Conservation (phyloP, 108 stramenopile species). For the Pseudonitzschia multiseries region DNA sequence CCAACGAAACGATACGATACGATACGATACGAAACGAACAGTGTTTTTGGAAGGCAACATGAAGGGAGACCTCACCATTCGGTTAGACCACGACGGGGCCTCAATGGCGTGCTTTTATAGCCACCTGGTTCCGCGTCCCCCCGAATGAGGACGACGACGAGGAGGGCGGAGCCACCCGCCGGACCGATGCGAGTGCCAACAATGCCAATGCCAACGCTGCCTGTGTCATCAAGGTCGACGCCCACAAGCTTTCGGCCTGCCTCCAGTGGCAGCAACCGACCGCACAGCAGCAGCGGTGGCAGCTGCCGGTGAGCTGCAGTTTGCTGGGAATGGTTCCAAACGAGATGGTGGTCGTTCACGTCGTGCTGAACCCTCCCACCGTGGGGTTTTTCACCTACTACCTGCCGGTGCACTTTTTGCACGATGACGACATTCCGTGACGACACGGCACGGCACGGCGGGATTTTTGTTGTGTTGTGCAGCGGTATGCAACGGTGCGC, state of each 20-base stretch:
- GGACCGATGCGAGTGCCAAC: neutral
- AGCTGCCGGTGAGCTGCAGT: constrained; percentile 53
- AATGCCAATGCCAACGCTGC: constrained; percentile 18
- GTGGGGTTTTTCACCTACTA: constrained; percentile 86
- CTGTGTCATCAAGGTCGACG: constrained; percentile 83
- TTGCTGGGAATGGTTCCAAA: constrained; percentile 80
- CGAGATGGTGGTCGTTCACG: constrained; percentile 84
- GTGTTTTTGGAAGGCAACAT: constrained; percentile 37
- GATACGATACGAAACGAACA: no score
- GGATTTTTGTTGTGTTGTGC: no score
- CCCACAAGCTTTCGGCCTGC: constrained; percentile 64
- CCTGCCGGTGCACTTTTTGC: constrained; percentile 61
- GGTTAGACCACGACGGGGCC: constrained; percentile 33
- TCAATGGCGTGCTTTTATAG: constrained; percentile 35
- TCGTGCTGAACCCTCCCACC: constrained; percentile 59
- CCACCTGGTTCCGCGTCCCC: constrained; percentile 27
- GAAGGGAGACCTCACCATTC: constrained; percentile 37
- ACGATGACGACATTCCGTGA: constrained; percentile 17
- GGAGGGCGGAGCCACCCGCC: neutral
- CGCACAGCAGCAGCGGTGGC: constrained; percentile 18
- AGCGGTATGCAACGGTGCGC: no score
- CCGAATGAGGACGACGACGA: constrained; percentile 18
- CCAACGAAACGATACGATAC: no score
- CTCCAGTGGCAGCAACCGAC: constrained; percentile 74
- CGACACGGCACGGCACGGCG: neutral